phyloP scores from a whole-genome alignment of 225 moss, liverwort and hornwort genomes.

The Polytrichum commune region DNA sequence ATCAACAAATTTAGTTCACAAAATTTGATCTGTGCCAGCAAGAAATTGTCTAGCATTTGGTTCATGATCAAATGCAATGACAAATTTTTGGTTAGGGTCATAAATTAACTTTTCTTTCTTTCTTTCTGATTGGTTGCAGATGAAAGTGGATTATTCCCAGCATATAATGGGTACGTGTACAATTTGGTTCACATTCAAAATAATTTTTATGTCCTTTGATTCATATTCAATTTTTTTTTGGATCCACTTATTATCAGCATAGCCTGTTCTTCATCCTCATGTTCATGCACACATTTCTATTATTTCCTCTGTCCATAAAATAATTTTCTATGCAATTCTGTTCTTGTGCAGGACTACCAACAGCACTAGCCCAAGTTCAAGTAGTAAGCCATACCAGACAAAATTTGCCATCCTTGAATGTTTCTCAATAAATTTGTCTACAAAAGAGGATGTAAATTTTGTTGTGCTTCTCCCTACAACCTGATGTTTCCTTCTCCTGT shows the following conservation, averaged over 20 bases:
- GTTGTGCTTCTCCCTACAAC: no score
- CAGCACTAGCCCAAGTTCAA: conserved; percentile 26
- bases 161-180: conserved; percentile 36
- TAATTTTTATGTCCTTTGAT: background rate
- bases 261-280: background rate
- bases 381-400: conserved; percentile 20
- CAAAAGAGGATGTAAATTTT: no score
- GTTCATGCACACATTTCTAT: no score
- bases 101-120: no score
- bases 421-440: background rate
- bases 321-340: background rate
- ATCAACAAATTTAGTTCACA: no score
- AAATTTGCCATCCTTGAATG: background rate
- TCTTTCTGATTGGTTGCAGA: conserved; percentile 20
- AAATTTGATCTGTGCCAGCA: no score
- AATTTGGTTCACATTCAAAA: conserved; percentile 5
- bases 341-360: conserved; percentile 28
- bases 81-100: no score
- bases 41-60: no score
- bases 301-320: no score
- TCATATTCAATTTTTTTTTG: no score
- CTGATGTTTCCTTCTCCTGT: no score
- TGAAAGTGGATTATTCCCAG: conserved; percentile 28
- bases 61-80: no score
- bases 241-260: background rate